Percentiles rank a stretch among this genome's conserved stretches.
phyloP scores from a whole-genome alignment of 768 basidiomycete genomes.

The Kwoniella sp. region DNA sequence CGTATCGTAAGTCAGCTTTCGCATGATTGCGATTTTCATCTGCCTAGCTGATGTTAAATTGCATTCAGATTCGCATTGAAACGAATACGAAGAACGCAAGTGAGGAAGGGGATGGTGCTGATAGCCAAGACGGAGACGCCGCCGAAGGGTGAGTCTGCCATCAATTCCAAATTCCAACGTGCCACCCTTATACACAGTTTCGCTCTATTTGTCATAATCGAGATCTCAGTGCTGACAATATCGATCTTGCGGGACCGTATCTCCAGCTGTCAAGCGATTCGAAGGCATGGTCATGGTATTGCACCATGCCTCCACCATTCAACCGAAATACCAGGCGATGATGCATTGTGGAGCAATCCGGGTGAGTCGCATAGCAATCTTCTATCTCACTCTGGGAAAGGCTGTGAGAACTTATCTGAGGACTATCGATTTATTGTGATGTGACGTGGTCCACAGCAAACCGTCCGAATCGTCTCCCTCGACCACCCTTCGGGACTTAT shows the following conservation, averaged over 20 bases:
- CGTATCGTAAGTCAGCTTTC: conserved; percentile 61
- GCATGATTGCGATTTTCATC: too few relatives aligned
- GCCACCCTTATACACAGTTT: too few relatives aligned
- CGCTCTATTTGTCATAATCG: too few relatives aligned
- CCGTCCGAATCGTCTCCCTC: conserved; percentile 77
- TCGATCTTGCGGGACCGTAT: conserved; percentile 6
- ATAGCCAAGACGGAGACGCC: conserved; percentile 75
- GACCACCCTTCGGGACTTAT: conserved; percentile 86
- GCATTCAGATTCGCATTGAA: conserved; percentile 71
- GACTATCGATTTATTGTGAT: too few relatives aligned
- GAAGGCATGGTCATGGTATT: conserved; percentile 92
- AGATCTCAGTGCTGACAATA: too few relatives aligned
- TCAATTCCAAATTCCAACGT: background rate
- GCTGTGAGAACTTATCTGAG: too few relatives aligned
- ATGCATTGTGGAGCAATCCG: conserved; percentile 73
- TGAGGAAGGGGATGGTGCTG: conserved; percentile 94
- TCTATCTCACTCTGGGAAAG: too few relatives aligned
- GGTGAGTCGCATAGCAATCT: conserved; percentile 35
- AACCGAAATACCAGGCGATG: conserved; percentile 92
- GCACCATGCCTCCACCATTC: conserved; percentile 65
- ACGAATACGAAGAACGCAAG: conserved; percentile 73
- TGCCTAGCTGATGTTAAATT: background rate
- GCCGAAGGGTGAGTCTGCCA: conserved; percentile 65
- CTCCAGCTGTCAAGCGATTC: conserved; percentile 73
- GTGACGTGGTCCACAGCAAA: conserved; percentile 64